Evolutionary conservation across 73 alveolate species (phyloP).

Genomic region (Tetrahymena elliotti): DNA sequence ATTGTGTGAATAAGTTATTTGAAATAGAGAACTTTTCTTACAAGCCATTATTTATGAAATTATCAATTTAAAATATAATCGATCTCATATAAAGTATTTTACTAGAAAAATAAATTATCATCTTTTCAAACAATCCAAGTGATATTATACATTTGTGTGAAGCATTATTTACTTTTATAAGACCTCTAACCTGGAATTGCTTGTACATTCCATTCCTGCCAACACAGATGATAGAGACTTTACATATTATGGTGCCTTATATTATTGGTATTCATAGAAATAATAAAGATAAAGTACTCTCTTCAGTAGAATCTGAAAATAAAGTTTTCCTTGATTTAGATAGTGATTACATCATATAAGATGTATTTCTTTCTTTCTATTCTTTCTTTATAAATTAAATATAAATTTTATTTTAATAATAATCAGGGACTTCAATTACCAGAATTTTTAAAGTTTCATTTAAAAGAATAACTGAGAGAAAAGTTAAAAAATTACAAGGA

Average conservation of each 20-base stretch:
- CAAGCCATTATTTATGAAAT: neutral
- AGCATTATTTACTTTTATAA: constrained; percentile 15
- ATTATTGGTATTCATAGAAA: constrained; percentile 17
- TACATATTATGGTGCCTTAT: constrained; percentile 19
- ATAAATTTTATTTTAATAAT: neutral
- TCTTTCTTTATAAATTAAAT: neutral
- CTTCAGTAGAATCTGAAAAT: constrained; percentile 11
- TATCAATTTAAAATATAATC: constrained; percentile 8
- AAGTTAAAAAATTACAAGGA: neutral
- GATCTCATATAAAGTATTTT: constrained; percentile 5
- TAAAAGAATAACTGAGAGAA: neutral
- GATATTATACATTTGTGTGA: constrained; percentile 10
- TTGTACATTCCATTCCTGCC: constrained; percentile 30
- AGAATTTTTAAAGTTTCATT: neutral
- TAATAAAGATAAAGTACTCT: constrained; percentile 13
- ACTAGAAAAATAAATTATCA: constrained; percentile 12
- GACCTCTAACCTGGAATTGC: constrained; percentile 30
- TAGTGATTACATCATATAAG: neutral
- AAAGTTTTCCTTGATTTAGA: constrained; percentile 33
- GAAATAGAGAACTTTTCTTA: constrained; percentile 5
- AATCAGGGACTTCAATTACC: neutral
- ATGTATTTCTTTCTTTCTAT: neutral
- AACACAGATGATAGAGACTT: constrained; percentile 25
- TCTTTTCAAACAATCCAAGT: constrained; percentile 10
- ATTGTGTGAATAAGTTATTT: neutral